Evolutionary conservation across 129 eudicot genomes (phyloP), one percentile per base, ranked within the genome.

Genomic region (Centella asiatica): DNA sequence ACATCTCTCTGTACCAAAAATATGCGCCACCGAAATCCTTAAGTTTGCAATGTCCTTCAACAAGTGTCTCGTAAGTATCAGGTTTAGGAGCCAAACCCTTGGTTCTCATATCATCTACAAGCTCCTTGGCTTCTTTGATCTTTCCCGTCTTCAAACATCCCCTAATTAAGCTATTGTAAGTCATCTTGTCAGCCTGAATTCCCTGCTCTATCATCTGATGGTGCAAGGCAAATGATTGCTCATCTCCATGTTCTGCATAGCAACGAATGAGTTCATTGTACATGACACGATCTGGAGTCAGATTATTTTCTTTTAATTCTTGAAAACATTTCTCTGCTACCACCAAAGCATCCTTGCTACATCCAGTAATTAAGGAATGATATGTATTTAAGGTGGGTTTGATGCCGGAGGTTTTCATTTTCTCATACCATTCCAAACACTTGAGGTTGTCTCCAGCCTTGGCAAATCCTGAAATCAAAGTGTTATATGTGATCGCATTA

Each of bases 161-260:
- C 40, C 27, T 56, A 23, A 68, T 68, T 48, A 68, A 68, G 72
- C 72, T 39, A 68, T 55, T 56, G 65, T 68, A 68, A 48, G 72
- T 68, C 40, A 11, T 40, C 44, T 56, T 24, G 44, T 68, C 46
- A 24, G 72, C 56, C 32, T 26, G 52, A 68, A 68, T 53, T 7
- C 72, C 57, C 11, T 56, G 39, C 28, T 68, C 44, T 26, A 56
- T 59, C 72, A 68, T 68, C 64, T 68, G 44, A 55, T 29, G 6
- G 44, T 25, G 42, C 14, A 54, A 25, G 11, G 55, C 39, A 10
- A 44, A 56, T 6, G 65, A n/a, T 56, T 68, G 29, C 10, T 55
- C 6, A 56, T 40, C 50, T 37, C 37, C 44, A 29, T 68, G 72
- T 19, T 68, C 65, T 18, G 65, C 65, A 24, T 56, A 56, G 28